Conservation (phyloP, 1,284 basidiomycete genomes). For the Quambalaria eucalypti region DNA sequence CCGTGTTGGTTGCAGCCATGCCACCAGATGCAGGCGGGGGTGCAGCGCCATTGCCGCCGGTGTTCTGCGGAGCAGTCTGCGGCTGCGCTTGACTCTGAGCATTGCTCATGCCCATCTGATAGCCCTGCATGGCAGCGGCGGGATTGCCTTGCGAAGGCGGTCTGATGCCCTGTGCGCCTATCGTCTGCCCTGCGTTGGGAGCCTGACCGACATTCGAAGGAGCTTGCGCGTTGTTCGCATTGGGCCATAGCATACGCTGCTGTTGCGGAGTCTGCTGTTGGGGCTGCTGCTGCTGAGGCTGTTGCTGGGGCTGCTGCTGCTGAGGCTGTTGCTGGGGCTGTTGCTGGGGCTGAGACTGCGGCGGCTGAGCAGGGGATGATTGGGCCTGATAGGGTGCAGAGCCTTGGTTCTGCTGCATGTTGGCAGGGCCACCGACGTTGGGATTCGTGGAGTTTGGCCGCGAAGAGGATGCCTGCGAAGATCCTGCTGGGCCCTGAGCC, state of each 20-base stretch:
- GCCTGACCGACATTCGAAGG: too few species aligned
- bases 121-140: neutral
- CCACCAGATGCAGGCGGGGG: neutral
- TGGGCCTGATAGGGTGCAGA: too few species aligned
- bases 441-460: too few species aligned
- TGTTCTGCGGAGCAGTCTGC: neutral
- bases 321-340: neutral
- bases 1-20: neutral
- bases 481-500: neutral
- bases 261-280: neutral
- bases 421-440: neutral
- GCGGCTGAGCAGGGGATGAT: too few species aligned
- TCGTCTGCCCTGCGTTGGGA: too few species aligned
- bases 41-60: neutral
- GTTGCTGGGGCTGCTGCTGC: neutral
- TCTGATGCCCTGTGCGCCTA: too few species aligned
- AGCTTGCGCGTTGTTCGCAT: too few species aligned
- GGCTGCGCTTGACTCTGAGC: too few species aligned
- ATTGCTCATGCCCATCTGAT: neutral
- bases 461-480: neutral
- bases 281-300: neutral
- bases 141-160: neutral
- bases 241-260: too few species aligned
- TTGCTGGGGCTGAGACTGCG: neutral
- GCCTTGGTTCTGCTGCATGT: neutral